Evolutionary conservation across 108 stramenopile species (phyloP).

Genomic region (Cafeteria roenbergensis): DNA sequence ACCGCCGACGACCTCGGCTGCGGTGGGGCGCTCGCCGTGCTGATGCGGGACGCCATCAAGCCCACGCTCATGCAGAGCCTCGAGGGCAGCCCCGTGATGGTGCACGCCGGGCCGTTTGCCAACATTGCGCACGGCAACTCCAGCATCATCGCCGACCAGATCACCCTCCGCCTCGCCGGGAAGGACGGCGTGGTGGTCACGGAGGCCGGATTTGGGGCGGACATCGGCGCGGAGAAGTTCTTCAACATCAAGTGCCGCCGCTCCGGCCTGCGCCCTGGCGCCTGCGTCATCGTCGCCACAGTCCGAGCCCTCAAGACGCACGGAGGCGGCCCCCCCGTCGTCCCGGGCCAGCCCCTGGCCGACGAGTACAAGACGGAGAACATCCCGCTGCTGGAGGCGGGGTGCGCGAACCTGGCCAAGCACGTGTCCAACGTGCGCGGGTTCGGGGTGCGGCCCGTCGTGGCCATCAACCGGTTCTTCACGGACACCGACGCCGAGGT

Average conservation of each 20-base stretch:
- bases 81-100: conserved; percentile 85
- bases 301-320: conserved; percentile 97
- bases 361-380: conserved; percentile 37
- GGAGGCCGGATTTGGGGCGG: conserved; percentile 94
- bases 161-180: conserved; percentile 75
- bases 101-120: conserved; percentile 90
- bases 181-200: conserved; percentile 85
- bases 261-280: conserved; percentile 70
- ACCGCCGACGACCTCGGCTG: conserved; percentile 93
- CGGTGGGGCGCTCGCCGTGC: conserved; percentile 80
- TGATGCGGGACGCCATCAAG: conserved; percentile 89
- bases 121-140: conserved; percentile 94
- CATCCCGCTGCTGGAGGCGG: conserved; percentile 52
- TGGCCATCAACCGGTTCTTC: conserved; percentile 82
- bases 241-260: conserved; percentile 96
- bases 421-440: conserved; percentile 83
- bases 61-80: conserved; percentile 95
- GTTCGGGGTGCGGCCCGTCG: conserved; percentile 84
- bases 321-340: conserved; percentile 85
- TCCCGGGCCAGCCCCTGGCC: conserved; percentile 54
- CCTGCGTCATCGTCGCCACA: conserved; percentile 91
- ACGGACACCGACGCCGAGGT: conserved; percentile 79
- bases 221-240: conserved; percentile 96
- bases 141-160: conserved; percentile 80
- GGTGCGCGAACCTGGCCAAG: conserved; percentile 69